Evolutionary conservation across 129 eudicot species (phyloP), one percentile per base, ranked within the genome.

Genomic region (Lactuca saligna): DNA sequence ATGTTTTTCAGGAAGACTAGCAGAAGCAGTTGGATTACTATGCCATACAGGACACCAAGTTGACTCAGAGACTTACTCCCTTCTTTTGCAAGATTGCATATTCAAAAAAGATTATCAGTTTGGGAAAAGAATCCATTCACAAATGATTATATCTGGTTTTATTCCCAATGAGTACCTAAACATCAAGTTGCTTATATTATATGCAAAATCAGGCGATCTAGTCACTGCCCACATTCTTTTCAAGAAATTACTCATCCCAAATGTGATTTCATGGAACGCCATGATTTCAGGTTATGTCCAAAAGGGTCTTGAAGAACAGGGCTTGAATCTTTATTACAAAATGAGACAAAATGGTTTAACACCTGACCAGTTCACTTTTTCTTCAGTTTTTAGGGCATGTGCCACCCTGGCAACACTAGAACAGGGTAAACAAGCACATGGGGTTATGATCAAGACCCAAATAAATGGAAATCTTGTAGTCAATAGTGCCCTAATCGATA

Each of bases 341-440:
- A 84, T 92, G 96, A 92, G 95, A 79, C 66, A 62, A 66, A 29
- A 16, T 74, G 96, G 91, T 54, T 39, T 77, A 79, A 64, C 46
- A 57, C 98, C 98, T 3, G 98, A 92, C 63, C 96, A 92, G 41
- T 92, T 80, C 75, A 92, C 98, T 48, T 89, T 89, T 76, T 76
- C 98, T 13, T 92, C 98, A 2, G 88, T 86, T 41, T 87, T 92
- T 70, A 86, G 95, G 82, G 96, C 96, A 6, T 92, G 98, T 79
- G 91, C 96, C 42, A 68, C 98, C 38, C 78, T 89, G 51, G 95
- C 98, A 10, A 73, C 79, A 35, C 76, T 89, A 63, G 98, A 92
- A 62, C 87, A 92, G 65, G 98, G 98, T 49, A 92, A 81, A 78
- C 89, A 77, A 51, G 96, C 85, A 10, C 98, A 92, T 75, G 83